Conservation (phyloP, 371 early-diverging fungal genomes). For the Mortierella sp. region DNA sequence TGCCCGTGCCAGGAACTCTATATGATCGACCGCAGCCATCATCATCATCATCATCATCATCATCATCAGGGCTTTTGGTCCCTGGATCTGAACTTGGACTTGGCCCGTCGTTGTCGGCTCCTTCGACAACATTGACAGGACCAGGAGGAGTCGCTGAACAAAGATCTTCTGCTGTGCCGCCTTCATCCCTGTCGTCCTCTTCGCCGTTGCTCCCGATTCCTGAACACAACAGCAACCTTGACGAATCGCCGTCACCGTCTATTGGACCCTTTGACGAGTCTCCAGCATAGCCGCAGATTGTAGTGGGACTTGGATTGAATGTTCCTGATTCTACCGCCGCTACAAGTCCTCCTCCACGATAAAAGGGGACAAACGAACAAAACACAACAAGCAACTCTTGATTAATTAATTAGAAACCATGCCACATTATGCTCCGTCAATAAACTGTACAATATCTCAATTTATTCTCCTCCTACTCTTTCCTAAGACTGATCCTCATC, state of each 20-base stretch:
- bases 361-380: neutral
- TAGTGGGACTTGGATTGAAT: slow-evolving; percentile 2
- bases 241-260: neutral
- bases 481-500: slow-evolving; percentile 24
- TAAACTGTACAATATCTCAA: slow-evolving; percentile 1
- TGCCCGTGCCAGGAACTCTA: neutral
- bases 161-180: neutral
- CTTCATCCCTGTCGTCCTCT: neutral
- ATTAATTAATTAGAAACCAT: neutral
- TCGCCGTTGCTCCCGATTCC: neutral
- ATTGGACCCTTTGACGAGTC: neutral
- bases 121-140: neutral
- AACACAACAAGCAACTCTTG: neutral
- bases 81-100: neutral
- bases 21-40: neutral
- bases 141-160: neutral
- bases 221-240: neutral
- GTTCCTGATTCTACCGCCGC: neutral
- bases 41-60: neutral
- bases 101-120: neutral
- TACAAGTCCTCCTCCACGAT: neutral
- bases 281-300: neutral
- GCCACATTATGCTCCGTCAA: neutral
- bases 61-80: neutral
- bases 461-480: too few species aligned